phyloP scores from a whole-genome alignment of 768 basidiomycete genomes.

The Mrakia gelida region DNA sequence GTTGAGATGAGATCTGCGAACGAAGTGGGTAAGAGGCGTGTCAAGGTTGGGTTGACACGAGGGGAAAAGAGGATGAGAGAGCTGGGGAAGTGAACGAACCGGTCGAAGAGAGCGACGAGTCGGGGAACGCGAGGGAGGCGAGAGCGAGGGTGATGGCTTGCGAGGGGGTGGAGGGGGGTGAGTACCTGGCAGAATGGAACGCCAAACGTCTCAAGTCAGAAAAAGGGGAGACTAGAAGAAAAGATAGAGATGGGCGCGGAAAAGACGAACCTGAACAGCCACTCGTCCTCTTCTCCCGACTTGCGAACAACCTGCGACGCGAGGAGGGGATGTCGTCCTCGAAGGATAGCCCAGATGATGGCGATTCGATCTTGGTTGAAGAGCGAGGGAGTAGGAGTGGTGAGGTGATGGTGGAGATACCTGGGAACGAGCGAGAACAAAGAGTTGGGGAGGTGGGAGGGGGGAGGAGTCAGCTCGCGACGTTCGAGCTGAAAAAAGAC shows the following conservation, averaged over 20 bases:
- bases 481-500: too few relatives aligned
- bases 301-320: conserved; percentile 50
- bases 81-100: too few relatives aligned
- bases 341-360: conserved; percentile 64
- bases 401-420: conserved; percentile 73
- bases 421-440: conserved; percentile 45
- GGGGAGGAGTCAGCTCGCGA: not conserved
- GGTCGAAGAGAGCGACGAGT: not conserved
- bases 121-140: not conserved
- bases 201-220: too few relatives aligned
- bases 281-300: conserved; percentile 3
- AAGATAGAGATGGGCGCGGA: not conserved
- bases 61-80: too few relatives aligned
- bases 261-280: not conserved
- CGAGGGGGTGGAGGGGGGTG: not conserved
- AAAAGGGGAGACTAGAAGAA: not conserved
- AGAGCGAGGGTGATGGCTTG: conserved; percentile 21
- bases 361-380: not conserved
- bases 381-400: conserved; percentile 11
- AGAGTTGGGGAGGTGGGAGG: not conserved
- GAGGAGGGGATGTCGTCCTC: conserved; percentile 65
- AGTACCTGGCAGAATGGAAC: not conserved
- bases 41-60: too few relatives aligned
- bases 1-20: conserved; percentile 52
- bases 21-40: not conserved